Percentiles rank a stretch among this genome's conserved stretches.
phyloP scores from a whole-genome alignment of 139 green algal species.

The Spirogloea muscicola region DNA sequence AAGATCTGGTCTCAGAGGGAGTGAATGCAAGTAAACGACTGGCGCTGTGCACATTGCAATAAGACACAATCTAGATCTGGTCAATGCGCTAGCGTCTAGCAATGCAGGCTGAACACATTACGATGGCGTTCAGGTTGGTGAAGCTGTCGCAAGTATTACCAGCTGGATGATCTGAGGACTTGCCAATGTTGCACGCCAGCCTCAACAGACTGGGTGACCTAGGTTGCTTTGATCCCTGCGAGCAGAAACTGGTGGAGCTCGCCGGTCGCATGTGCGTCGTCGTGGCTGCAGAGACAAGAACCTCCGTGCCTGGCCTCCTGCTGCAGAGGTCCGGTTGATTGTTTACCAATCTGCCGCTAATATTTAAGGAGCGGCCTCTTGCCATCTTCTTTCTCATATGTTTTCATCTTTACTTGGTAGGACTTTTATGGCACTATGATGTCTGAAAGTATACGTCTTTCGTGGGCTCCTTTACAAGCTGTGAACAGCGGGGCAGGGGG shows the following conservation, averaged over 20 bases:
- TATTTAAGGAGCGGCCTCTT: not conserved
- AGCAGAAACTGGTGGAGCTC: not conserved
- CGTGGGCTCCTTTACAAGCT: not conserved
- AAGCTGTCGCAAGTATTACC: not conserved
- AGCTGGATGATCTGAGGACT: not conserved
- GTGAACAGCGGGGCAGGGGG: slow-evolving; percentile 1
- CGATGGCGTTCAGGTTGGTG: not conserved
- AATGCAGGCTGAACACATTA: not conserved
- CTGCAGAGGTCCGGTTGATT: not conserved
- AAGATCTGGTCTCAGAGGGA: too few relatives aligned
- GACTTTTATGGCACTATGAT: not conserved
- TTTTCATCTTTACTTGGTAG: not conserved
- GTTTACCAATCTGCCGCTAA: not conserved
- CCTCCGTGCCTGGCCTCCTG: not conserved
- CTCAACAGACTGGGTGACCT: not conserved
- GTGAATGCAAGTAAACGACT: too few relatives aligned
- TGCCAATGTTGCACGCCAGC: not conserved
- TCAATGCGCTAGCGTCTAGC: too few relatives aligned
- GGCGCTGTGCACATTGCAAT: too few relatives aligned
- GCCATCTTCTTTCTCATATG: not conserved
- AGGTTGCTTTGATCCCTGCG: too few relatives aligned
- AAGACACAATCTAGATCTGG: too few relatives aligned
- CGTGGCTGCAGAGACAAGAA: not conserved
- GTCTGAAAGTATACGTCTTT: not conserved
- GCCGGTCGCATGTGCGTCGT: slow-evolving; percentile 1